Percentiles rank a stretch among this genome's conserved stretches.
phyloP scores from a whole-genome alignment of 495 filamentous ascomycete genomes.

The Aspergillus bridgeri region DNA sequence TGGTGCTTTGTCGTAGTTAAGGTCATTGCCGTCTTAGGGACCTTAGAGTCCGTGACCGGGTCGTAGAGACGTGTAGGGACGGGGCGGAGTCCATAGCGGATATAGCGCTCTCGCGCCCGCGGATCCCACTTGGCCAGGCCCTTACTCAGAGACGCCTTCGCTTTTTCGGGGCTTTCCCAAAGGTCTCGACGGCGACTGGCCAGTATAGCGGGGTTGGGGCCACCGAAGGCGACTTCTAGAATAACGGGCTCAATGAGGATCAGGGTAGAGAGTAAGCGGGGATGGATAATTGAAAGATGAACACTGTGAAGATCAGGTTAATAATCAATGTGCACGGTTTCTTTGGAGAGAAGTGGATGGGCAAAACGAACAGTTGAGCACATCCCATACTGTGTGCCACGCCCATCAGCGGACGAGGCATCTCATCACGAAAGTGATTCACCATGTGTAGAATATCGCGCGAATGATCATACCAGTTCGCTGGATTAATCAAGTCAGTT shows the following conservation, averaged over 20 bases:
- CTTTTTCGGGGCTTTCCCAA: conserved; percentile 45
- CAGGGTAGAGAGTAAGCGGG: conserved; percentile 63
- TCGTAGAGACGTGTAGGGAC: conserved; percentile 44
- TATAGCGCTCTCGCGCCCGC: conserved; percentile 50
- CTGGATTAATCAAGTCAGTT: conserved; percentile 24
- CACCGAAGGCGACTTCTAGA: conserved; percentile 29
- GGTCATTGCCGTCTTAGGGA: conserved; percentile 36
- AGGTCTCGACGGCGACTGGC: conserved; percentile 51
- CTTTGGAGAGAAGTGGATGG: neutral
- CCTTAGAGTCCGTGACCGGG: conserved; percentile 21
- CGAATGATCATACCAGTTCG: conserved; percentile 69
- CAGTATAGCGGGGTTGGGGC: conserved; percentile 22
- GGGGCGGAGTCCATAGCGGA: conserved; percentile 47
- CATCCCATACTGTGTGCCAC: conserved; percentile 79
- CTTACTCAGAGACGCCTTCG: conserved; percentile 9
- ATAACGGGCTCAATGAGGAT: conserved; percentile 68
- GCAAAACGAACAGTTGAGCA: conserved; percentile 43
- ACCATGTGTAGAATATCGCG: conserved; percentile 73
- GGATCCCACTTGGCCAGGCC: conserved; percentile 48
- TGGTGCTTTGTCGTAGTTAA: conserved; percentile 63
- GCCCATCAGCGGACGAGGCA: conserved; percentile 72
- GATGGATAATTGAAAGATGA: conserved; percentile 61
- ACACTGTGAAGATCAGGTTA: conserved; percentile 15
- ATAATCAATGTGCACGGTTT: neutral
- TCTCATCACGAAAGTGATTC: conserved; percentile 66